Conservation (phyloP, 83 land plant species). For the Picea abies region DNA sequence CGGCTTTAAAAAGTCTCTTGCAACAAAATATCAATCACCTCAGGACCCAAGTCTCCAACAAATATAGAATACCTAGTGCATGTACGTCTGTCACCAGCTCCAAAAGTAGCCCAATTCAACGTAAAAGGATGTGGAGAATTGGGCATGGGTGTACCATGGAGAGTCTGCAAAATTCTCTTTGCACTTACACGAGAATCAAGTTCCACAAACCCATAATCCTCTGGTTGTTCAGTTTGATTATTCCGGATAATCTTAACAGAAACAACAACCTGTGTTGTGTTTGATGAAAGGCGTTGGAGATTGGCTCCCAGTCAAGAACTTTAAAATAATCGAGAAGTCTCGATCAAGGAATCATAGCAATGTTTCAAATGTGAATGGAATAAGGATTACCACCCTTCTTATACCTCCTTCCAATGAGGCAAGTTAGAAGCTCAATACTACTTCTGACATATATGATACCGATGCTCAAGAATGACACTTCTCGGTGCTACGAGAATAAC, state of each 20-base stretch:
- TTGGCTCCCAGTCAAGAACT: too few relatives aligned
- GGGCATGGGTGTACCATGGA: constrained; percentile 59
- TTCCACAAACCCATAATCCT: constrained; percentile 70
- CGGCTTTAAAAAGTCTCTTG: constrained; percentile 55
- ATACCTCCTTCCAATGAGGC: too few relatives aligned
- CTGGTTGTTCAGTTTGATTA: constrained; percentile 54
- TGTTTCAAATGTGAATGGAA: too few relatives aligned
- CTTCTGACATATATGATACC: too few relatives aligned
- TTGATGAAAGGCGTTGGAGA: too few relatives aligned
- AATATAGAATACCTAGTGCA: constrained; percentile 55
- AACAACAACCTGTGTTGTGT: constrained; percentile 12
- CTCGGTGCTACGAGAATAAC: too few relatives aligned
- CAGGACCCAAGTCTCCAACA: constrained; percentile 69
- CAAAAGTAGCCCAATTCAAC: constrained; percentile 60
- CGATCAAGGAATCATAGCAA: too few relatives aligned
- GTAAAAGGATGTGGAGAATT: constrained; percentile 48
- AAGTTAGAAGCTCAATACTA: too few relatives aligned
- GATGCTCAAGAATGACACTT: too few relatives aligned
- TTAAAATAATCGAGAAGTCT: too few relatives aligned
- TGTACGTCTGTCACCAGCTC: constrained; percentile 45
- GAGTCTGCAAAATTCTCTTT: constrained; percentile 50
- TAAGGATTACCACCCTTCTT: too few relatives aligned
- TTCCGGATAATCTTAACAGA: constrained; percentile 57
- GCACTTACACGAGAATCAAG: constrained; percentile 53
- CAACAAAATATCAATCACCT: constrained; percentile 55